Conservation (phyloP, 1,284 basidiomycete genomes). For the Phlebopus sp. region DNA sequence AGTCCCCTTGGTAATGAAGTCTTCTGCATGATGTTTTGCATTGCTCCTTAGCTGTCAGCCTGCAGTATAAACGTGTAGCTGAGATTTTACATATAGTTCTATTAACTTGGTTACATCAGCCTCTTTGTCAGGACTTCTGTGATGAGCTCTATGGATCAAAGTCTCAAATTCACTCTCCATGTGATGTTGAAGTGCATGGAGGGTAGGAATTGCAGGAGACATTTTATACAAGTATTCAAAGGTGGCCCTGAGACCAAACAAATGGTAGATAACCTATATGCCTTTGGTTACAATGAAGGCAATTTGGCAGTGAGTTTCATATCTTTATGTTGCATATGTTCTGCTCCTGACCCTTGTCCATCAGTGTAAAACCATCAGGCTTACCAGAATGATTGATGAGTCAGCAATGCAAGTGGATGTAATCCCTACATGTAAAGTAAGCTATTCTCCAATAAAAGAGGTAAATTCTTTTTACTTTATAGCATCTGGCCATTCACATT, state of each 20-base stretch:
- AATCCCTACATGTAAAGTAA: constrained; percentile 18
- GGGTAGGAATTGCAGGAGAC: constrained; percentile 30
- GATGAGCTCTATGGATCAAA: not conserved
- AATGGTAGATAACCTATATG: constrained; percentile 3
- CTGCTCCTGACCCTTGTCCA: constrained; percentile 32
- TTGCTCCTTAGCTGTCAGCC: constrained; percentile 29
- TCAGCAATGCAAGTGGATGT: constrained; percentile 34
- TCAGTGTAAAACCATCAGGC: constrained; percentile 17
- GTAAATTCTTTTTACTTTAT: constrained; percentile 21
- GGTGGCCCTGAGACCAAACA: constrained; percentile 28
- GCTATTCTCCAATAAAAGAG: not conserved
- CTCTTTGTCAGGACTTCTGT: not conserved
- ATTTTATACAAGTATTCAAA: constrained; percentile 31
- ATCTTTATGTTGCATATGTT: constrained; percentile 35
- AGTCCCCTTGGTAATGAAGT: not conserved
- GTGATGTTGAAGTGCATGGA: constrained; percentile 16
- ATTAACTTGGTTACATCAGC: constrained; percentile 1
- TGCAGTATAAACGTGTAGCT: constrained; percentile 35
- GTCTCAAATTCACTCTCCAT: constrained; percentile 28
- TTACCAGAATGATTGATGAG: constrained; percentile 33
- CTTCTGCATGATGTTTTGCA: constrained; percentile 13
- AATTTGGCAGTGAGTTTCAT: not conserved
- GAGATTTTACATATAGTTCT: constrained; percentile 26
- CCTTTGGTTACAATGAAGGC: not conserved
- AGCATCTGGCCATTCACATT: constrained; percentile 32